Base-by-base conservation (phyloP, 345 rosid species). In the Arabidopsis arenosa region DNA sequence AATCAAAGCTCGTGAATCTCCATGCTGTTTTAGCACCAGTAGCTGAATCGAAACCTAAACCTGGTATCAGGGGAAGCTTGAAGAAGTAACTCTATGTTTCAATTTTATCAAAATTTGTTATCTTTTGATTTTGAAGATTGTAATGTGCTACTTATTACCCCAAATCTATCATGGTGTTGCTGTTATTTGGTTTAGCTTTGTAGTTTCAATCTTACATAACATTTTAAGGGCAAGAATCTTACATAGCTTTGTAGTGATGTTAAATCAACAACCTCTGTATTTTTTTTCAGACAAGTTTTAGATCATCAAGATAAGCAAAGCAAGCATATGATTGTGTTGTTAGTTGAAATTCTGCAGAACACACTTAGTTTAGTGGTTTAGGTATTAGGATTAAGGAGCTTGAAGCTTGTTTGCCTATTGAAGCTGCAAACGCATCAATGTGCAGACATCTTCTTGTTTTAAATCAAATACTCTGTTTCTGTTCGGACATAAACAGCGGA, bases 1-100 rank as follows among this genome's bases (percentile, higher is more conserved):
- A 91, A 68, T 55, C 80, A 7, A 87, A 86, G 83, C 43, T 91
- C 59, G 82, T 72, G 69, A 91, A 93, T 84, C 90, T 73, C 47
- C 98, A 91, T 71, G 83, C 84, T 35, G 0, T 11, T 2, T 3
- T 0, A 8, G 80, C 36, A 0, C 78, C 63, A 0, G 60, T 53
- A 2, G 66, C 28, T 36, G 90, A 81, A 0, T 0, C 84, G 5
- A 84, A 81, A 75, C 70, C 90, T 9, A 80, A 75, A 37, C 87
- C 86, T 8, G 87, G 87, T 10, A 71, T 86, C 13, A 79, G 90
- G 39, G 90, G 90, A 23, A 84, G 87, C 83, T 59, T 82, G 62
- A 86, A 79, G 78, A 86, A 84, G 85, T 86, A 68, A 84, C 18
- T 35, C 18, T 53, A 9, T 59, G 37, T 53, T 44, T 45, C 56